A percentile compares a stretch with the other conserved stretches of the same genome.
Conservation (phyloP, 108 stramenopile species). For the Cyclotella baltica region DNA sequence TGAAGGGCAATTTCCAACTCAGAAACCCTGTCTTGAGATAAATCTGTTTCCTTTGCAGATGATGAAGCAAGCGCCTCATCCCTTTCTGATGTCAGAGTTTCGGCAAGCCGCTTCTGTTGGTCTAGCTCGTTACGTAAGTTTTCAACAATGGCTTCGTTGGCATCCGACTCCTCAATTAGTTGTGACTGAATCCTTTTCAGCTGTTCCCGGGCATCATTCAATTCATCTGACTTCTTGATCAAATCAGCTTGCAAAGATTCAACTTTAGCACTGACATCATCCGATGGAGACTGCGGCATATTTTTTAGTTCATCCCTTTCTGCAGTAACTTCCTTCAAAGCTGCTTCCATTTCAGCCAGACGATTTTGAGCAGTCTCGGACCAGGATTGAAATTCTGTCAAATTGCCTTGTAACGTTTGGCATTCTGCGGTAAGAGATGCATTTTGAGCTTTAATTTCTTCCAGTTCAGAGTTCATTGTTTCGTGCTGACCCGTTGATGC, state of each 20-base stretch:
- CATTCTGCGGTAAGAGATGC: conserved; percentile 31
- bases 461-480: conserved; percentile 40
- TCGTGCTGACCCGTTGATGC: conserved; percentile 23
- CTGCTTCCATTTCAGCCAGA: conserved; percentile 58
- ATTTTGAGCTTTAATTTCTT: conserved; percentile 50
- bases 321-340: conserved; percentile 23
- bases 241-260: conserved; percentile 32
- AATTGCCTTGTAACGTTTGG: conserved; percentile 48
- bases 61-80: not conserved
- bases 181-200: conserved; percentile 31
- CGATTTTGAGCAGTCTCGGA: conserved; percentile 59
- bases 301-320: conserved; percentile 44
- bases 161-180: conserved; percentile 38
- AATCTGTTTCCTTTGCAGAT: conserved; percentile 19
- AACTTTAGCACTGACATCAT: conserved; percentile 21
- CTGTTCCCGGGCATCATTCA: conserved; percentile 21
- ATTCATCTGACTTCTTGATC: conserved; percentile 40
- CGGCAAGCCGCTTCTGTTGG: not conserved
- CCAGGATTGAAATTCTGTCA: conserved; percentile 69
- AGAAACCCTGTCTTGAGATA: conserved; percentile 56
- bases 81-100: conserved; percentile 5
- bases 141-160: conserved; percentile 35
- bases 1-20: conserved; percentile 50
- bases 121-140: conserved; percentile 35
- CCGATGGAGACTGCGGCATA: conserved; percentile 12